Base-by-base conservation (phyloP, 139 green algal genomes). In the Protoeuglena noctilucae region DNA sequence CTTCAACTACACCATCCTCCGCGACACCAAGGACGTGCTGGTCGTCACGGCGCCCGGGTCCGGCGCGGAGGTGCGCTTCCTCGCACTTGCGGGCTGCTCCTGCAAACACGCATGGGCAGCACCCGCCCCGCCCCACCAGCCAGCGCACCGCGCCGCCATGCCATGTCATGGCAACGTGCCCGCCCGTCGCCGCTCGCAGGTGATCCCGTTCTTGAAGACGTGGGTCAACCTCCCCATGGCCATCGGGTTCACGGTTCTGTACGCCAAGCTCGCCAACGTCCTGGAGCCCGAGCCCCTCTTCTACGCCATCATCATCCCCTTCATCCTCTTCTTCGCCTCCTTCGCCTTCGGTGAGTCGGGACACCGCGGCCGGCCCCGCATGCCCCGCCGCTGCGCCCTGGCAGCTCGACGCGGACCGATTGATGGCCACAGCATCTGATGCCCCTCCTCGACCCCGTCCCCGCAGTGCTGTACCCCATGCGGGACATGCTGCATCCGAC, bases 1-100 rank as follows among this genome's bases (percentile, higher is more conserved):
- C 27, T 97, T 97, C 83, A 96, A 96, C 82, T 96, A 97, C 85
- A 97, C 89, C 58, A 97, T 97, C 61, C 82, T 97, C 54, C 79
- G 89, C 56, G 89, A 97, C 69, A 97, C 89, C 51, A 97, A 95
- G 81, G 86, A 97, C 66, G 89, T 96, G 69, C 75, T 97, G 60
- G 89, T 97, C 24, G 89, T 97, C 7, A 97, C 89, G 28, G 89
- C 89, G n/a, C 87, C 88, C 24, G 89, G 89, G 53, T 89, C 77
- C 24, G 86, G 87, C 28, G 89, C 88, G 2, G 90, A 98, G 72
- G n/a, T n/a, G n/a, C n/a, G n/a, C n/a, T n/a, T n/a, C n/a, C n/a
- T n/a, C n/a, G n/a, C n/a, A n/a, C n/a, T n/a, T n/a, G n/a, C n/a
- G n/a, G n/a, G n/a, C n/a, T n/a, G n/a, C n/a, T n/a, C n/a, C n/a